Base-by-base conservation (phyloP, 371 early-diverging fungal species). In the Lichtheimia ramosa region DNA sequence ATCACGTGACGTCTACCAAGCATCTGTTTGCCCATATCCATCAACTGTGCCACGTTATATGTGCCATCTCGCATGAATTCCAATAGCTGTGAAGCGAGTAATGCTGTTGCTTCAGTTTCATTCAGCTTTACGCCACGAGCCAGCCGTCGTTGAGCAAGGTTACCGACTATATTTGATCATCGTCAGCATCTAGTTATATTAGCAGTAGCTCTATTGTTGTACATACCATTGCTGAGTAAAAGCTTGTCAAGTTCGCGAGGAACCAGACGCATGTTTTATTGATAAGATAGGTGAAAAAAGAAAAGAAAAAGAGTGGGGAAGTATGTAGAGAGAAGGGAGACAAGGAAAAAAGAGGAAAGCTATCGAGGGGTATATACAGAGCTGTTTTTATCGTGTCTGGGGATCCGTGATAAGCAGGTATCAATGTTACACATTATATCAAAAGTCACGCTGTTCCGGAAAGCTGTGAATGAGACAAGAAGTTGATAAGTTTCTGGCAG, bases 221-320 rank as follows among this genome's bases (percentile, higher is more conserved):
- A 46, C 46, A 46, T 57, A 76, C 77, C 77, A 74, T 92, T 90
- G 68, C 85, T 83, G 4, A 95, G 84, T 21, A 88, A 49, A 4
- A 96, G 86, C 70, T 95, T 95, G 84, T 97, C 96, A 28, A 93
- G 63, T 70, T 97, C 96, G 51, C 93, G 87, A 21, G 97, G 95
- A 53, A 65, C 65, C 39, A 65, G 59, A 51, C 57, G 56, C 56
- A 65, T 65, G 20, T 25, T 23, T 13, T 24, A 46, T 48, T 24
- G 27, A 43, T 23, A 54, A 54, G 54, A 24, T 21, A 27, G 34
- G 61, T 23, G 27, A 23, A 41, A 21, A 49, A 55, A 21, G 24
- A 21, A 56, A 41, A 50, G 24, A 40, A 27, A 48, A 48, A 23
- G 56, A 42, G 39, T 55, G 51, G n/a, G 49, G 28, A 57, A 55